These are phyloP conservation scores for Leccinum pellstonianum DNA, from an alignment of 768 basidiomycete genomes.

Conservation along the genomic window DNA sequence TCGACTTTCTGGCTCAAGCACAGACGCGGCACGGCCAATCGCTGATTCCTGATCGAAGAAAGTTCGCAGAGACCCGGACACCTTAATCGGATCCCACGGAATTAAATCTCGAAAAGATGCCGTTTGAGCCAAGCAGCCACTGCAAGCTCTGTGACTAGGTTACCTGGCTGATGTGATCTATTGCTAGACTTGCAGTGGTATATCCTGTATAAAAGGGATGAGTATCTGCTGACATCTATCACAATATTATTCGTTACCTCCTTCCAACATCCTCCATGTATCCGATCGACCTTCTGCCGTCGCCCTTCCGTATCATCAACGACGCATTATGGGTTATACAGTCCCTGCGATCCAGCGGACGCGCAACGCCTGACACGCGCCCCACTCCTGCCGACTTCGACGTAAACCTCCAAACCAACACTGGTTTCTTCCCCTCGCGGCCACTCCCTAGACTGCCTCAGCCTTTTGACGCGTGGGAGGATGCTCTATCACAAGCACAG, in stretches of 20 bases:
- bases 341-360: constrained; percentile 39
- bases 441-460: constrained; percentile 56
- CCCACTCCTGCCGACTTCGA: constrained; percentile 51
- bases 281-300: constrained; percentile 45
- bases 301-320: constrained; percentile 50
- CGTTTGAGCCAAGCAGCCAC: constrained; percentile 31
- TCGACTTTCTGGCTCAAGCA: constrained; percentile 19
- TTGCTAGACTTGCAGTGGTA: constrained; percentile 30
- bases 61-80: constrained; percentile 5
- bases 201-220: constrained; percentile 32
- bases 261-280: constrained; percentile 23
- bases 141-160: constrained; percentile 34
- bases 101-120: constrained; percentile 30
- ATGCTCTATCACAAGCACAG: constrained; percentile 54
- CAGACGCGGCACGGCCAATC: constrained; percentile 26
- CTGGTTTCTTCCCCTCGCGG: constrained; percentile 81
- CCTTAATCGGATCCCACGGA: constrained; percentile 23
- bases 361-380: constrained; percentile 30
- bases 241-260: constrained; percentile 5
- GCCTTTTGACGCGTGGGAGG: constrained; percentile 70
- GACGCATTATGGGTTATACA: constrained; percentile 47
- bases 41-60: constrained; percentile 19
- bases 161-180: constrained; percentile 32
- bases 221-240: not conserved
- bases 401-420: constrained; percentile 43